These are phyloP conservation scores for Fagus crenata DNA, from an alignment of 306 rosid genomes.

Conservation along the genomic window DNA sequence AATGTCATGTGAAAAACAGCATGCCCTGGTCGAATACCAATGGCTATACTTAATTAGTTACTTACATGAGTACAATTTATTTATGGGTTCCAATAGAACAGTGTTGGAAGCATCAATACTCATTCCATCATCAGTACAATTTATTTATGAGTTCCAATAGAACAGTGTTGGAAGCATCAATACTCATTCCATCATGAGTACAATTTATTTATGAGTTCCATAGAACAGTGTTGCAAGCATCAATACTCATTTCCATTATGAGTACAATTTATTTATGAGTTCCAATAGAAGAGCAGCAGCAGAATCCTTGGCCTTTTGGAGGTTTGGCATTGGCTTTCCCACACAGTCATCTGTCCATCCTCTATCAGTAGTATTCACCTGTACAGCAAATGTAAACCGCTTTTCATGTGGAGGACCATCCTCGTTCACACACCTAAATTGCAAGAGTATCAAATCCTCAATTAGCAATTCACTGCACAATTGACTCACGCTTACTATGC, in stretches of 20 bases:
- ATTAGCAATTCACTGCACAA: not conserved
- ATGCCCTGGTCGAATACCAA: not conserved
- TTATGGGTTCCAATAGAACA: too few relatives aligned
- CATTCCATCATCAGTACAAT: constrained; percentile 35
- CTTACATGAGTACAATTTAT: too few relatives aligned
- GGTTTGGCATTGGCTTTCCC: constrained; percentile 98
- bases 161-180: constrained; percentile 3
- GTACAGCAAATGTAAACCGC: constrained; percentile 83
- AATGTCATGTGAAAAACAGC: not conserved
- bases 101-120: too few relatives aligned
- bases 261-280: constrained; percentile 65
- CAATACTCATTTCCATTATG: constrained; percentile 38
- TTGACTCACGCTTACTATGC: constrained; percentile 1
- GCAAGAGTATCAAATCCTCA: not conserved
- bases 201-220: constrained; percentile 68
- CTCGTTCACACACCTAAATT: constrained; percentile 76
- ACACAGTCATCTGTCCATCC: constrained; percentile 95
- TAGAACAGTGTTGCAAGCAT: constrained; percentile 1
- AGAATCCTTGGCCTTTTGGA: constrained; percentile 94
- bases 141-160: constrained; percentile 64
- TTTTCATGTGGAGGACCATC: constrained; percentile 99
- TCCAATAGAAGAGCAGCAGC: constrained; percentile 95
- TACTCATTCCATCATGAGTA: constrained; percentile 51
- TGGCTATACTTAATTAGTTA: too few relatives aligned
- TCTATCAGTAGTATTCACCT: constrained; percentile 77